Conservation (phyloP, 2,329 filamentous ascomycete genomes). For the Mycocentrospora acerina region DNA sequence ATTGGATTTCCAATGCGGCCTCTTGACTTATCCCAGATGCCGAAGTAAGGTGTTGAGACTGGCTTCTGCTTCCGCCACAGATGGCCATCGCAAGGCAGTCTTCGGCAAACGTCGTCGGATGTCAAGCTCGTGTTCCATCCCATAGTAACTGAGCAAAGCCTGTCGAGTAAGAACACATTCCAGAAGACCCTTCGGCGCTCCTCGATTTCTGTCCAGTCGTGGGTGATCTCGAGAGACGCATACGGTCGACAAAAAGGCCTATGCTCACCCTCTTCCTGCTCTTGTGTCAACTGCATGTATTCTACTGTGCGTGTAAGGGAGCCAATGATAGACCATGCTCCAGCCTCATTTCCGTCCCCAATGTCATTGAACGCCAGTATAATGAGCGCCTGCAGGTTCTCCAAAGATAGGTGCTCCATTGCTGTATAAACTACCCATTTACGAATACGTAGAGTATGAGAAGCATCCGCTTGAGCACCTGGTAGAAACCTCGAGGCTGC, state of each 20-base stretch:
- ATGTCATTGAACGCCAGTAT: conserved; percentile 19
- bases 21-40: conserved; percentile 24
- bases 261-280: conserved; percentile 14
- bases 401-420: conserved; percentile 12
- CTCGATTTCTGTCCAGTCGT: conserved; percentile 19
- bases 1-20: conserved; percentile 19
- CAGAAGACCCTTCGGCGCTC: conserved; percentile 21
- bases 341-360: conserved; percentile 14
- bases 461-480: background rate
- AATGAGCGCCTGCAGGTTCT: conserved; percentile 14
- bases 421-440: conserved; percentile 12
- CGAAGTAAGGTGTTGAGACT: conserved; percentile 19
- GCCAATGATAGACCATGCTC: conserved; percentile 18
- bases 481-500: conserved; percentile 15
- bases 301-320: conserved; percentile 20
- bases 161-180: conserved; percentile 21
- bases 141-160: conserved; percentile 19
- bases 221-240: conserved; percentile 5
- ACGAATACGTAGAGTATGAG: conserved; percentile 2
- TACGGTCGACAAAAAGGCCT: conserved; percentile 15
- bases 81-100: conserved; percentile 20
- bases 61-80: conserved; percentile 19
- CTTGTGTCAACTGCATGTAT: conserved; percentile 17
- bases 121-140: conserved; percentile 23
- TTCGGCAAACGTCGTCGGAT: conserved; percentile 19